Base-by-base conservation (phyloP, 192 early-diverging fungal species). In the Phlyctochytrium arcticum region DNA sequence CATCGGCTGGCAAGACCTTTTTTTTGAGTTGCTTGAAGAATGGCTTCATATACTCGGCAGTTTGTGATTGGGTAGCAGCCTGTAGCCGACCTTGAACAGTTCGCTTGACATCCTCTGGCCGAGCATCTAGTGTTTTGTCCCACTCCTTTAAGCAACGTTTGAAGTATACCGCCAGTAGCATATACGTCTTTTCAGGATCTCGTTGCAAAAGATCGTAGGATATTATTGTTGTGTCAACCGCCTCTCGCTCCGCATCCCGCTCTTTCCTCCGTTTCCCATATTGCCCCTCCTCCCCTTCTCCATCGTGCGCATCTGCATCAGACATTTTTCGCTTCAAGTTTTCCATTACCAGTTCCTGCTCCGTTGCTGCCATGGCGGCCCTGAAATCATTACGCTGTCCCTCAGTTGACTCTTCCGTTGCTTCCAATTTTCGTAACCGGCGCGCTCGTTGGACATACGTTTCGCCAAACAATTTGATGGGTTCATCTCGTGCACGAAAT, bases 341-440 rank as follows among this genome's bases (percentile, higher is more conserved):
- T 65, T 91, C 91, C 51, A 91, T 54, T 56, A 84, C 87, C 56
- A 93, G 75, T 21, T 88, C 88, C 3, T 80, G 78, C 36, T 95
- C 95, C 32, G 90, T 91, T 35, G 87, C 86, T 63, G 91, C 90
- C 67, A 98, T 42, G 17, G 85, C 85, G 21, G 84, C 79, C 60
- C 86, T 85, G 71, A 95, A 99, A 71, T 98, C 95, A 77, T 98
- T 98, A 19, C 85, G 85, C 74, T 95, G 93, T 36, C 94, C 94
- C 51, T 76, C 73, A 1, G 66, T 59, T 24, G 85, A 80, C 62
- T 96, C 91, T 62, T 98, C 94, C 6, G 81, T 82, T 9, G 90
- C 63, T 70, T 96, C 94, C 36, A 97, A 61, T 17, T 77, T 72
- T 59, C 91, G 86, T 36, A 98, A 76, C 48, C 96, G 89, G 48